These are phyloP conservation scores for Penstemon barbatus DNA, from an alignment of 257 asterid species.

Conservation along the genomic window DNA sequence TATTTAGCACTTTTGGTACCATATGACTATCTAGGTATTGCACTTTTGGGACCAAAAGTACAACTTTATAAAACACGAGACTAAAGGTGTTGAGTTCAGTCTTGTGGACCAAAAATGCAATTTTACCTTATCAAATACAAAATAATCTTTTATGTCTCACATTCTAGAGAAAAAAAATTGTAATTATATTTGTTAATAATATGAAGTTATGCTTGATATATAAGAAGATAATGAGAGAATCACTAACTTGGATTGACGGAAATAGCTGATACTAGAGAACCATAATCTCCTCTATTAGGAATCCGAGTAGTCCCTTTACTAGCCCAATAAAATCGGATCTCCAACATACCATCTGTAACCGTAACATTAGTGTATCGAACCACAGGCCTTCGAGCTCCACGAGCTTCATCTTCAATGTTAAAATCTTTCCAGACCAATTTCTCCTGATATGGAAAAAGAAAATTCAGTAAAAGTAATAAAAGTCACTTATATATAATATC, in stretches of 20 bases:
- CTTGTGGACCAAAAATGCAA: too few species aligned
- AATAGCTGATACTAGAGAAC: slow-evolving; percentile 83
- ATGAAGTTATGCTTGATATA: neutral
- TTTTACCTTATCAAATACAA: too few species aligned
- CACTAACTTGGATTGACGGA: slow-evolving; percentile 73
- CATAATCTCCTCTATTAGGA: slow-evolving; percentile 78
- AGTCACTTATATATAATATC: slow-evolving; percentile 8
- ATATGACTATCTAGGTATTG: too few species aligned
- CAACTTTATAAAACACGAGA: too few species aligned
- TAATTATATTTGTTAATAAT: neutral
- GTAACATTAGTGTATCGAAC: slow-evolving; percentile 47
- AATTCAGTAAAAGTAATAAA: slow-evolving; percentile 24
- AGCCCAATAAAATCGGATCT: slow-evolving; percentile 79
- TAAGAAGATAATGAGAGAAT: slow-evolving; percentile 11
- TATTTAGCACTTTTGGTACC: too few species aligned
- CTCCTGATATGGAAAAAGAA: slow-evolving; percentile 48
- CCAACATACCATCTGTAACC: slow-evolving; percentile 61
- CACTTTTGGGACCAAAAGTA: too few species aligned
- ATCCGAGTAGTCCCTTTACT: slow-evolving; percentile 82
- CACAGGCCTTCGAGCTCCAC: slow-evolving; percentile 61
- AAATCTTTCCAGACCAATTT: slow-evolving; percentile 57
- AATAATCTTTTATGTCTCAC: neutral
- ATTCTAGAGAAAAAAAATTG: neutral
- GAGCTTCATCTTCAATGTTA: slow-evolving; percentile 68
- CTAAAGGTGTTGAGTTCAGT: too few species aligned